Conservation (phyloP, 2,329 filamentous ascomycete genomes). For the Didymella sp. region DNA sequence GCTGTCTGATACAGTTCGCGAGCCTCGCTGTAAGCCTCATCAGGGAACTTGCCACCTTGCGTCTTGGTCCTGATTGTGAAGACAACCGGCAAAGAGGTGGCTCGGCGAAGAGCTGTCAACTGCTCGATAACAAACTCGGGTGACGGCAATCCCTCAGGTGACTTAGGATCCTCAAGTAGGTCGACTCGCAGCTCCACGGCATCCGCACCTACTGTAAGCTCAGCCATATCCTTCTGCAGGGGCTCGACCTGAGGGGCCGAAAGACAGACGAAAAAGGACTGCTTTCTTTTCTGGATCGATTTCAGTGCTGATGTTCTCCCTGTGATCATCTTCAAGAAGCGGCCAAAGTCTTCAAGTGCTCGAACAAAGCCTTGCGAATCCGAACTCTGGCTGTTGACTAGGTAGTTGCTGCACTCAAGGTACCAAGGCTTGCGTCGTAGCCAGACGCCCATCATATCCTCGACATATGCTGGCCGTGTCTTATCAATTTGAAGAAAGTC, state of each 20-base stretch:
- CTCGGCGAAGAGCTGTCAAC: conserved; percentile 76
- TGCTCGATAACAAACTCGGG: conserved; percentile 82
- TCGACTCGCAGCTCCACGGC: conserved; percentile 95
- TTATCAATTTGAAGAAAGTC: conserved; percentile 88
- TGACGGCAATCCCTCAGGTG: conserved; percentile 63
- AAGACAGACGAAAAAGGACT: conserved; percentile 92
- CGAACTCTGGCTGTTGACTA: conserved; percentile 82
- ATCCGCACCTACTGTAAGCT: conserved; percentile 83
- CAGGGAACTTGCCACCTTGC: conserved; percentile 89
- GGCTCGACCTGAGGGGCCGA: conserved; percentile 78
- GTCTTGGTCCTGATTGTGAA: conserved; percentile 87
- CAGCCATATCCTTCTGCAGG: conserved; percentile 69
- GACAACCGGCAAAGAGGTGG: conserved; percentile 79
- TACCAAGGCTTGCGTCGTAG: conserved; percentile 88
- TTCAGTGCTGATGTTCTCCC: conserved; percentile 64
- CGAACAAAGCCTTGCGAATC: conserved; percentile 58
- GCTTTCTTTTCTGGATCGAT: conserved; percentile 67
- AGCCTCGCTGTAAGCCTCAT: conserved; percentile 73
- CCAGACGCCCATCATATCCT: conserved; percentile 92
- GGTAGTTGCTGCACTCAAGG: conserved; percentile 89
- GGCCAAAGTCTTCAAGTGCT: conserved; percentile 72
- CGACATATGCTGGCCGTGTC: conserved; percentile 88
- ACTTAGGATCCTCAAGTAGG: conserved; percentile 75
- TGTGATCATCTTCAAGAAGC: conserved; percentile 74
- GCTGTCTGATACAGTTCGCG: conserved; percentile 78